Base-by-base conservation (phyloP, 2,329 filamentous ascomycete genomes). In the Erysiphe pulchra region DNA sequence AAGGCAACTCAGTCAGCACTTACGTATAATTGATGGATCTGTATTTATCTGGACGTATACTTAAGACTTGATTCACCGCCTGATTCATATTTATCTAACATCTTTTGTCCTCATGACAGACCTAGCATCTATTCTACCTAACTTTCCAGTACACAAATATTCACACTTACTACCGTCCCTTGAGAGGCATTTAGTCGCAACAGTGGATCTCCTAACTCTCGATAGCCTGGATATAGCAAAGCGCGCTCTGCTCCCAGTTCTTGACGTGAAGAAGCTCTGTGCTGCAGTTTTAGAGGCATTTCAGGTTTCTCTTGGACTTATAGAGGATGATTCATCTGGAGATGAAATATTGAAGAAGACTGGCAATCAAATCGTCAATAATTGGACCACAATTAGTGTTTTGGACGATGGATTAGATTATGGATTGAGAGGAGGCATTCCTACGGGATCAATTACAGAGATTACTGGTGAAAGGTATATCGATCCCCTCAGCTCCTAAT, bases 151-250 rank as follows among this genome's bases (percentile, higher is more conserved):
- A 51, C 68, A 71, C 57, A 69, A 70, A 50, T 87, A 80, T 63
- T 68, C 76, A 38, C 75, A 80, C 56, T 75, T 94, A 42, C 63
- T 94, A 31, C 77, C 82, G 2, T 74, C 75, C 18, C 71, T 95
- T 46, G 87, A 95, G 63, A 74, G 73, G 59, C 75, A 81, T 54
- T 67, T 69, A 45, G 67, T 98, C 57, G 80, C 80, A 24, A 81
- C 80, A 31, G 76, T 75, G 54, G 90, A 98, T 59, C 71, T 98
- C 43, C 69, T 98, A 55, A 82, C 82, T 2, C 75, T 92, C 50
- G 82, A 93, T 56, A 70, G 77, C 4, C 68, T 77, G 49, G 80
- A 93, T 56, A 73, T 95, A 51, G 84, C 84, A 47, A 90, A 81
- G 64, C 79, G 83, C 59, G 86, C 85, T 44, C 77, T 79, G 51